Evolutionary conservation across 1,139 yeast species (phyloP).

Genomic region (Taphrina wiesneri): DNA sequence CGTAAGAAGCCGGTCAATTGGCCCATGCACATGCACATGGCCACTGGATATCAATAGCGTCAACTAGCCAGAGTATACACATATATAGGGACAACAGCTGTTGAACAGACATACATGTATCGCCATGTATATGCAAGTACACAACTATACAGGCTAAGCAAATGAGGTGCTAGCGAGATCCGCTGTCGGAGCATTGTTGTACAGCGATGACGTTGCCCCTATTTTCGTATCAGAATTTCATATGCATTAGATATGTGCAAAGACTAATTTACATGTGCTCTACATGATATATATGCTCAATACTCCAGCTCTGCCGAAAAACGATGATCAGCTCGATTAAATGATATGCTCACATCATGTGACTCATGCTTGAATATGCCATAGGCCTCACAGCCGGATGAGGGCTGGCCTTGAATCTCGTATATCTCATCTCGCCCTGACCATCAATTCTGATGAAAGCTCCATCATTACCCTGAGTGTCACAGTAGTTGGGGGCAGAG

Average conservation of each 20-base stretch:
- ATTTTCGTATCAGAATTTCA: not conserved
- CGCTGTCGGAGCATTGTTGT: not conserved
- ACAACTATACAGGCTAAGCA: too few relatives aligned
- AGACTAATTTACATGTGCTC: not conserved
- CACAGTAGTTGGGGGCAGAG: constrained; percentile 92
- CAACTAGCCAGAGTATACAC: too few relatives aligned
- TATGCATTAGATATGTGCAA: not conserved
- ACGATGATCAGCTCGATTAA: not conserved
- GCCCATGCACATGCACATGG: not conserved
- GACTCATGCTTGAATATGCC: constrained; percentile 45
- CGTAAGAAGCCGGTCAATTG: too few relatives aligned
- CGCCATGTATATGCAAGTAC: too few relatives aligned
- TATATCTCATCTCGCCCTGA: constrained; percentile 55
- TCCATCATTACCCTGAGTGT: constrained; percentile 83
- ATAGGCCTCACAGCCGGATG: constrained; percentile 93
- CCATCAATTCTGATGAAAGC: constrained; percentile 65
- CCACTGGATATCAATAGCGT: too few relatives aligned
- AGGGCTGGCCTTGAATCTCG: constrained; percentile 73
- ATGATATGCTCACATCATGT: constrained; percentile 14
- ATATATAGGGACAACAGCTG: too few relatives aligned
- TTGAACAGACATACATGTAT: too few relatives aligned
- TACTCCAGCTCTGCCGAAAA: not conserved
- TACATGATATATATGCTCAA: not conserved
- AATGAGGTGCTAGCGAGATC: not conserved
- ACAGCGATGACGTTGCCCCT: too few relatives aligned